Conservation (phyloP, 768 basidiomycete species). For the Austroboletus festivus region DNA sequence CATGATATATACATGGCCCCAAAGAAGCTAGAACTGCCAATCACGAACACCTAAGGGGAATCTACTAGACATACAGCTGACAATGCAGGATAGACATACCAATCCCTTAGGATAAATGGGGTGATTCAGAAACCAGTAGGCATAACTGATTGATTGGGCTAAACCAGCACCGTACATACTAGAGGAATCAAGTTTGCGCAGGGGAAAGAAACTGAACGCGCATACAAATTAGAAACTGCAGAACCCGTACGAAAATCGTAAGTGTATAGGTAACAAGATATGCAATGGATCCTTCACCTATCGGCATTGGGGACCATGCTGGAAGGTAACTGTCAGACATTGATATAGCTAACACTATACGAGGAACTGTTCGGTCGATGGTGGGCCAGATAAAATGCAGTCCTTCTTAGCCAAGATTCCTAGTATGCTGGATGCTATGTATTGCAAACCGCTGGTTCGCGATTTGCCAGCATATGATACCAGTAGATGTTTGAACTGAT, state of each 20-base stretch:
- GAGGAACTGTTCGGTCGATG: no score
- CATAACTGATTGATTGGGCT: conserved; percentile 7
- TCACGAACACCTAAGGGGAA: conserved; percentile 4
- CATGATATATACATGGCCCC: conserved; percentile 5
- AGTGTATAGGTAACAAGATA: no score
- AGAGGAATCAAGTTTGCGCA: not conserved
- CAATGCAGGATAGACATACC: not conserved
- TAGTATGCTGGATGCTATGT: no score
- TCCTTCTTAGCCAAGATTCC: no score
- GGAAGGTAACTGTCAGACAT: no score
- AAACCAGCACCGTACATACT: conserved; percentile 12
- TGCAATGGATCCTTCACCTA: no score
- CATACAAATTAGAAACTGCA: not conserved
- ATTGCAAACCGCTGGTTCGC: no score
- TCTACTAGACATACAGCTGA: not conserved
- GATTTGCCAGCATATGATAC: no score
- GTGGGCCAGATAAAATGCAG: no score
- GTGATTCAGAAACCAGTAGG: conserved; percentile 12
- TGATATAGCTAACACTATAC: no score
- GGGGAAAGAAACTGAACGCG: not conserved
- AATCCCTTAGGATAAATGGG: not conserved
- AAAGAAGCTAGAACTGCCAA: not conserved
- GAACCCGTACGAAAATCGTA: not conserved
- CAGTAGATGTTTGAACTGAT: no score
- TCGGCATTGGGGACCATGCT: no score